Evolutionary conservation across 2,329 filamentous ascomycete genomes (phyloP), one percentile per base, ranked within the genome.

Genomic region (Lachnellula arida): DNA sequence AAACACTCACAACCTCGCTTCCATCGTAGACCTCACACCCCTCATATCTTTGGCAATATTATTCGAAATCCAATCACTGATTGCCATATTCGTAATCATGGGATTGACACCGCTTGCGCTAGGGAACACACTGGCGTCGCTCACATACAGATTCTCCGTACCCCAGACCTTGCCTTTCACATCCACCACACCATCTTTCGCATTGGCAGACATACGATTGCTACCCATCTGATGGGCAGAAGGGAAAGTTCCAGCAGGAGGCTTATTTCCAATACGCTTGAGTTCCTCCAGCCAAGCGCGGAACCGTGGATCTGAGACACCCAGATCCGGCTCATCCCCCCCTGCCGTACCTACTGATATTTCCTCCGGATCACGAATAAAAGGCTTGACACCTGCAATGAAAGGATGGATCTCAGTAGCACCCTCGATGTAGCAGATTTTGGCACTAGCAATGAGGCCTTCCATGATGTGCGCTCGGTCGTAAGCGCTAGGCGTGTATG

Each of bases 141-240:
- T 82, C 17, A 92, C 82, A 67, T 84, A 90, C 63, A 92, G 66
- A 0, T 79, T 81, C 63, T 84, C 73, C 0, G 76, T 78, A 1
- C 81, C 87, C 86, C 87, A 92, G 6, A 90, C 82, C 59, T 70
- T 75, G 2, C 84, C 84, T 58, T 70, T 73, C 3, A 74, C 69
- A 65, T 86, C 81, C 2, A 87, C 84, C 12, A 85, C 84, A 28
- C 83, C 82, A 40, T 73, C 73, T 32, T 72, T 70, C 53, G 71
- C 70, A 3, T 49, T 46, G 7, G 59, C 70, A 46, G 82, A 83
- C 89, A 92, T 93, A 2, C 87, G 77, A 65, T 86, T 89, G 9
- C 83, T 83, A 22, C 88, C 86, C 88, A 92, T 92, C 74, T 92
- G 89, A 71, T 93, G 89, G 17, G 88, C 89, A n/a, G 84, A 87